Conservation (phyloP, 1,284 basidiomycete genomes). For the Rhodotorula sp. region DNA sequence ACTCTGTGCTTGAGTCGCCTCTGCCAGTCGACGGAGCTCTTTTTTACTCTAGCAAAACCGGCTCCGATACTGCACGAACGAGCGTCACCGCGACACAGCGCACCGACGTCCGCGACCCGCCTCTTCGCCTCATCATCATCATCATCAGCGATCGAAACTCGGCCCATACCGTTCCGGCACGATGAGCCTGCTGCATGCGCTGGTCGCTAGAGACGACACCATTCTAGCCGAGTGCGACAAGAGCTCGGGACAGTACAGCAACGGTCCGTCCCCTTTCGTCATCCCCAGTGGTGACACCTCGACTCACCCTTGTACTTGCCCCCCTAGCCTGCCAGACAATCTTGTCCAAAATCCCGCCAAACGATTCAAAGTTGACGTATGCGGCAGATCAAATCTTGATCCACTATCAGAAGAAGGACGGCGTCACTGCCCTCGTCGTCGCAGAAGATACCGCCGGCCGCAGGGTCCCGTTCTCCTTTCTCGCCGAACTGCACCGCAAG, state of each 20-base stretch:
- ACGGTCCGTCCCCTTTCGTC: constrained; percentile 55
- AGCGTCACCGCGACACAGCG: no score
- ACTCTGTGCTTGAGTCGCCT: no score
- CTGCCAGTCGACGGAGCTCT: no score
- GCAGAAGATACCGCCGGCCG: constrained; percentile 85
- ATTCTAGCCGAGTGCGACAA: constrained; percentile 80
- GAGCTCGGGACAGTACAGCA: constrained; percentile 71
- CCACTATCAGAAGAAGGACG: constrained; percentile 68
- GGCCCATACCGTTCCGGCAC: neutral
- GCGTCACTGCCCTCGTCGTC: constrained; percentile 86
- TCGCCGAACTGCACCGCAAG: constrained; percentile 77
- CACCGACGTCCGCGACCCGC: no score
- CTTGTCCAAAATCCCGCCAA: constrained; percentile 88
- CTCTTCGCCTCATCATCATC: no score
- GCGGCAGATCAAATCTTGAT: constrained; percentile 86
- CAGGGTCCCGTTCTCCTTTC: constrained; percentile 90
- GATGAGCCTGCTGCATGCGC: constrained; percentile 67
- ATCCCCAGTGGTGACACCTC: neutral
- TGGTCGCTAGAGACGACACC: constrained; percentile 73
- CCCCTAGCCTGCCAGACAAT: constrained; percentile 83
- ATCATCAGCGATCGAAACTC: no score
- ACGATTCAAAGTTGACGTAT: constrained; percentile 88
- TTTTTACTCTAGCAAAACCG: no score
- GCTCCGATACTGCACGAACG: no score
- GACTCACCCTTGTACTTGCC: neutral